Evolutionary conservation across 345 rosid genomes (phyloP).

Genomic region (Aquilaria yunnanensis): DNA sequence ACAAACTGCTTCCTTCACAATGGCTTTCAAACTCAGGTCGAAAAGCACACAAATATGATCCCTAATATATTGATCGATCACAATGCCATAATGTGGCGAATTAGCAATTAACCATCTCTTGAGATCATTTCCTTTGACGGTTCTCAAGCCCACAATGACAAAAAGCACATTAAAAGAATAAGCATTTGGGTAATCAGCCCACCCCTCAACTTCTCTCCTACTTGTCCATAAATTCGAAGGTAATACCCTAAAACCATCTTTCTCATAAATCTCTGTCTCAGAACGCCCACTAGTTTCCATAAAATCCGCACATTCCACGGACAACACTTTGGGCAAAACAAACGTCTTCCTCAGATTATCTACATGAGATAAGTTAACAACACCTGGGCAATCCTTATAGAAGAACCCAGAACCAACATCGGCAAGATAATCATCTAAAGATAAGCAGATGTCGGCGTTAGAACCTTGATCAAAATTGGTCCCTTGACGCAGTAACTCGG

Average conservation of each 20-base stretch:
- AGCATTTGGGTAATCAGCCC: slow-evolving; percentile 53
- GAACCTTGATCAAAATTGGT: slow-evolving; percentile 10
- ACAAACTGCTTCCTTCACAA: slow-evolving; percentile 54
- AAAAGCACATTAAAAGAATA: slow-evolving; percentile 46
- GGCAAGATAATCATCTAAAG: slow-evolving; percentile 41
- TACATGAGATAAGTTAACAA: slow-evolving; percentile 36
- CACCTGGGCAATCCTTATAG: slow-evolving; percentile 66
- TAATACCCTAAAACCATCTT: slow-evolving; percentile 25
- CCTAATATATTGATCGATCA: slow-evolving; percentile 60
- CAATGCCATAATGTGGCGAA: slow-evolving; percentile 57
- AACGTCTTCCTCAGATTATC: slow-evolving; percentile 26
- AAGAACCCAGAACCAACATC: slow-evolving; percentile 41
- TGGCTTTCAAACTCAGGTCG: slow-evolving; percentile 54
- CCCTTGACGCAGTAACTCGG: slow-evolving; percentile 7
- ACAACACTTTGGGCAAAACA: slow-evolving; percentile 51
- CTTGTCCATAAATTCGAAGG: slow-evolving; percentile 57
- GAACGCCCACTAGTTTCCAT: slow-evolving; percentile 16
- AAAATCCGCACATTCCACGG: slow-evolving; percentile 45
- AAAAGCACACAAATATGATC: slow-evolving; percentile 62
- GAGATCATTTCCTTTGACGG: slow-evolving; percentile 27
- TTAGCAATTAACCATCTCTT: slow-evolving; percentile 50
- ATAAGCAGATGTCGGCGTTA: slow-evolving; percentile 40
- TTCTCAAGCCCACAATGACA: slow-evolving; percentile 29
- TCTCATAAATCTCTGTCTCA: slow-evolving; percentile 13
- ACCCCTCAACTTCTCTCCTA: slow-evolving; percentile 50